A percentile compares a stretch with the other conserved stretches of the same genome.
phyloP scores from a whole-genome alignment of 2,329 filamentous ascomycete species.

The Stagonosporopsis rhizophila region DNA sequence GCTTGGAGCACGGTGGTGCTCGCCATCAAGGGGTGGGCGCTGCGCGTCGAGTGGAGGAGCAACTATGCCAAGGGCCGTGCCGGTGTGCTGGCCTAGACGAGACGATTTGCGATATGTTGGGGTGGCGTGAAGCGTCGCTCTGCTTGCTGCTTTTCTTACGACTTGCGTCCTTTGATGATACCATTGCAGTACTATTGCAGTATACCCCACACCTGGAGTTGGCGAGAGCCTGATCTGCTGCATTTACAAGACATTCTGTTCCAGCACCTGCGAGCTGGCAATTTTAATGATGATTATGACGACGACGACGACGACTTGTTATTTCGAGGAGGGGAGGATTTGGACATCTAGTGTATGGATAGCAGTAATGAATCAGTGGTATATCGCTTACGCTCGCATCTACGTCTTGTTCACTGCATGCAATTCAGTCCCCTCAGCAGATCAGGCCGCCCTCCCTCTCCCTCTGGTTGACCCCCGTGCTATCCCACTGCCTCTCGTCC shows the following conservation, averaged over 20 bases:
- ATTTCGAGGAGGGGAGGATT: not conserved
- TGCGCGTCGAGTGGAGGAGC: conserved; percentile 45
- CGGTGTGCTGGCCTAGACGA: too few species aligned
- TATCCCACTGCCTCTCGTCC: conserved; percentile 48
- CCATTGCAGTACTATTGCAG: conserved; percentile 42
- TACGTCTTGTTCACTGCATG: not conserved
- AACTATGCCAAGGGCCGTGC: too few species aligned
- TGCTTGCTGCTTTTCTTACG: conserved; percentile 19
- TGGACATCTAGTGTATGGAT: conserved; percentile 4
- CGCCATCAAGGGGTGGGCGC: conserved; percentile 87
- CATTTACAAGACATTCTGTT: conserved; percentile 33
- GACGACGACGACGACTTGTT: not conserved
- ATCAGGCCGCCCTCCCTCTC: conserved; percentile 40
- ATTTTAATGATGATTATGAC: conserved; percentile 21
- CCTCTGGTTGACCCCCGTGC: conserved; percentile 45
- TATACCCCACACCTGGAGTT: conserved; percentile 39
- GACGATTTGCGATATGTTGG: not conserved
- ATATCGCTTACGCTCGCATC: conserved; percentile 14
- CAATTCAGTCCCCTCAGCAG: not conserved
- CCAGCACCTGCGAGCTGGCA: conserved; percentile 27
- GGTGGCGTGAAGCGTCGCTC: conserved; percentile 9
- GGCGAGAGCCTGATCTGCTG: conserved; percentile 35
- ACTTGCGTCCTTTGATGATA: too few species aligned
- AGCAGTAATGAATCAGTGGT: conserved; percentile 16
- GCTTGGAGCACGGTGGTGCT: conserved; percentile 80